Percentiles rank a stretch among this genome's conserved stretches.
These are phyloP conservation scores for Scenedesmus sp. DNA, from an alignment of 163 green algal species.

Conservation along the genomic window DNA sequence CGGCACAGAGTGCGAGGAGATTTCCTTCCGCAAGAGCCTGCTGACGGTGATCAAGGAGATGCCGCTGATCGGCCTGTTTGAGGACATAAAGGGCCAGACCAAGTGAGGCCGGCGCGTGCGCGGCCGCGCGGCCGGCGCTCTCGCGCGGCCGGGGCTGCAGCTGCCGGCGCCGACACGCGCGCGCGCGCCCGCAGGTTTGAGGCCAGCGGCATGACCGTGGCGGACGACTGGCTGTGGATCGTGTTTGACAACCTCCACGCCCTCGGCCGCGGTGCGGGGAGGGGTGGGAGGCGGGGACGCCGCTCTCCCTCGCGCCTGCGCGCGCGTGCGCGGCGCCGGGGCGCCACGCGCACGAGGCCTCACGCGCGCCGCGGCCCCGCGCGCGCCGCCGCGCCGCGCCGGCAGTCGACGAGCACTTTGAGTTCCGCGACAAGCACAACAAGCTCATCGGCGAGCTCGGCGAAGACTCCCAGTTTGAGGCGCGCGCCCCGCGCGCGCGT, in stretches of 20 bases:
- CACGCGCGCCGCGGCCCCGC: too few species aligned
- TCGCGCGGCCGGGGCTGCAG: too few species aligned
- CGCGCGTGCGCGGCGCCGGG: too few species aligned
- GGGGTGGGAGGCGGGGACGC: too few species aligned
- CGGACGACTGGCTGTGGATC: constrained; percentile 53
- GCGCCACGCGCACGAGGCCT: too few species aligned
- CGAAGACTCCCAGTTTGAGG: constrained; percentile 74
- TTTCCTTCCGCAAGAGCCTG: constrained; percentile 24
- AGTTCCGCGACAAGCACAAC: constrained; percentile 58
- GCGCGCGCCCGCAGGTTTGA: constrained; percentile 54
- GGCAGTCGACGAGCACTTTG: constrained; percentile 47
- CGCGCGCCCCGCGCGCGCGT: not conserved
- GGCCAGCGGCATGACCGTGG: constrained; percentile 58
- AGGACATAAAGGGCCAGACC: constrained; percentile 55
- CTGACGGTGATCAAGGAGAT: constrained; percentile 70
- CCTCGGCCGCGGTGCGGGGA: constrained; percentile 48
- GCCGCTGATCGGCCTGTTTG: constrained; percentile 70
- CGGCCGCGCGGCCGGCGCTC: too few species aligned
- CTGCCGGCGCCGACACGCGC: not conserved
- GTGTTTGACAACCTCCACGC: constrained; percentile 68
- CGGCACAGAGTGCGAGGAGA: constrained; percentile 31
- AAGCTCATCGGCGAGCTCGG: constrained; percentile 51
- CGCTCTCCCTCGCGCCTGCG: too few species aligned
- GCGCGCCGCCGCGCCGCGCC: too few species aligned
- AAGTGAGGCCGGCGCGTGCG: too few species aligned